Conservation (phyloP, 179 eudicot genomes). For the Drosera spatulata region DNA sequence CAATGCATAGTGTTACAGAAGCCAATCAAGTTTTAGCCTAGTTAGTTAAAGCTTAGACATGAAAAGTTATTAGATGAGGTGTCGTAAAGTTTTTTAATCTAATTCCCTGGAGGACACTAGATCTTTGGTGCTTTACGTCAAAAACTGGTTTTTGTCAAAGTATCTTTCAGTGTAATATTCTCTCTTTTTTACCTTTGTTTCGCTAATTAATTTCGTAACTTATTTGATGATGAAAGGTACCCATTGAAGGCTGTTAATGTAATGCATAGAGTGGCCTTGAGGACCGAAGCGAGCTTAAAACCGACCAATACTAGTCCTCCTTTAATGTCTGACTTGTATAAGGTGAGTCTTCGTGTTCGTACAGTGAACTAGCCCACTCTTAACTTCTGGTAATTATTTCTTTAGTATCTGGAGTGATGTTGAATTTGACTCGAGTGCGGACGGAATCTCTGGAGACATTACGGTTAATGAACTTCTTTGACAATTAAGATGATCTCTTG, state of each 20-base stretch:
- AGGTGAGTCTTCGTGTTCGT: constrained; percentile 27
- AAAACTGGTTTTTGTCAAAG: too few species aligned
- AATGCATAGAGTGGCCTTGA: constrained; percentile 92
- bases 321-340: constrained; percentile 29
- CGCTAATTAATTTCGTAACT: constrained; percentile 1
- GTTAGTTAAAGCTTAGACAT: too few species aligned
- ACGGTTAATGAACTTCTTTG: not conserved
- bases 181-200: not conserved
- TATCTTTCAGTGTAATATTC: too few species aligned
- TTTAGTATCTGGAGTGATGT: too few species aligned
- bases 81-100: too few species aligned
- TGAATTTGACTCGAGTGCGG: not conserved
- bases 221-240: constrained; percentile 37
- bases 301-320: constrained; percentile 33
- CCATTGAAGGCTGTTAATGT: constrained; percentile 94
- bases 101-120: too few species aligned
- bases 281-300: constrained; percentile 70
- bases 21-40: too few species aligned
- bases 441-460: not conserved
- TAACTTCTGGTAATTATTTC: too few species aligned
- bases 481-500: constrained; percentile 7
- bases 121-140: too few species aligned
- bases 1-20: too few species aligned
- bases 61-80: too few species aligned
- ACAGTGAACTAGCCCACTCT: too few species aligned